Evolutionary conservation across 2,329 filamentous ascomycete species (phyloP).

Genomic region (Bipolaris victoriae): DNA sequence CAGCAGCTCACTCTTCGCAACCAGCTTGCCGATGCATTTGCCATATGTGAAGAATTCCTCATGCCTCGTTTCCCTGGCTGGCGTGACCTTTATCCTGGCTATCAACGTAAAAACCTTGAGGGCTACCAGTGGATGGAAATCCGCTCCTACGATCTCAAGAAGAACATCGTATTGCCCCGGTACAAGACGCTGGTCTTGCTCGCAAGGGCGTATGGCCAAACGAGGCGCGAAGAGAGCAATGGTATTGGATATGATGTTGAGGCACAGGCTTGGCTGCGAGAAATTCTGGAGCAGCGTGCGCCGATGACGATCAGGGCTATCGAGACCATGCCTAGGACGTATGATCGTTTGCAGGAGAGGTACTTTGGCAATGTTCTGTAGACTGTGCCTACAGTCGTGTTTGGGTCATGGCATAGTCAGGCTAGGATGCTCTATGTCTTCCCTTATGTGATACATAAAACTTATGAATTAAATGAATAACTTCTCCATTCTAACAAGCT

Average conservation of each 20-base stretch:
- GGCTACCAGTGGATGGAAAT: constrained; percentile 41
- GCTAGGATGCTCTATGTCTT: not conserved
- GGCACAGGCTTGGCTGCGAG: constrained; percentile 27
- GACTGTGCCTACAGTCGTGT: not conserved
- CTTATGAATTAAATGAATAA: not conserved
- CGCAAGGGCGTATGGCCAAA: constrained; percentile 45
- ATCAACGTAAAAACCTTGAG: constrained; percentile 26
- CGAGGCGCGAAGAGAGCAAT: constrained; percentile 45
- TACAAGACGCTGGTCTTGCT: constrained; percentile 54
- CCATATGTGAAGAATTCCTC: constrained; percentile 74
- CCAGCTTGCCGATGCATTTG: constrained; percentile 70
- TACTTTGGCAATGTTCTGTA: constrained; percentile 27
- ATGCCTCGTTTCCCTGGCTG: constrained; percentile 83
- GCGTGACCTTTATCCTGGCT: constrained; percentile 46
- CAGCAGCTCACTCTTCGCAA: constrained; percentile 68
- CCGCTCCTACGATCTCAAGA: constrained; percentile 33
- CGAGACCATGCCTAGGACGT: constrained; percentile 52
- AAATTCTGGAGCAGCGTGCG: constrained; percentile 43
- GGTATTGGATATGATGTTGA: constrained; percentile 33
- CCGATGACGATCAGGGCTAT: constrained; percentile 52
- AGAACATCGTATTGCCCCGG: constrained; percentile 44
- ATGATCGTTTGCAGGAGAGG: constrained; percentile 40
- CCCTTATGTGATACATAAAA: not conserved
- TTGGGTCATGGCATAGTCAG: not conserved
- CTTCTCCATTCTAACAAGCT: not conserved